Percentiles rank a stretch among this genome's conserved stretches.
phyloP scores from a whole-genome alignment of 768 basidiomycete species.

The Termitomyces sp. region DNA sequence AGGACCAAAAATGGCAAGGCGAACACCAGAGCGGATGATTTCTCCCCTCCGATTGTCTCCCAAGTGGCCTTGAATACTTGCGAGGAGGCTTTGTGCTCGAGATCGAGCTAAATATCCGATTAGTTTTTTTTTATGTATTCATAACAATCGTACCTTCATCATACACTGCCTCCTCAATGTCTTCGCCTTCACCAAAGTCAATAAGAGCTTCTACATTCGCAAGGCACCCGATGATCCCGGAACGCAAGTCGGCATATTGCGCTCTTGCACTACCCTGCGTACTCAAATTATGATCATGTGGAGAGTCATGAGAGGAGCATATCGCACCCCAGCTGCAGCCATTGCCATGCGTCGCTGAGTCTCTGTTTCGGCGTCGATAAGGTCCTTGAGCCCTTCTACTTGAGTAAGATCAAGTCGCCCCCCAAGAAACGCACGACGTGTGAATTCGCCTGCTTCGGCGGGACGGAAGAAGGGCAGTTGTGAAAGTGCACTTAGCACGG shows the following conservation, averaged over 20 bases:
- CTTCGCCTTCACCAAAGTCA: slow-evolving; percentile 91
- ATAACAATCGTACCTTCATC: slow-evolving; percentile 48
- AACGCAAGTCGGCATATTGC: slow-evolving; percentile 60
- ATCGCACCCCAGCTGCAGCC: slow-evolving; percentile 59
- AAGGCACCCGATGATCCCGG: slow-evolving; percentile 64
- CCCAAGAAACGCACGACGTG: slow-evolving; percentile 73
- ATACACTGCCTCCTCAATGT: slow-evolving; percentile 78
- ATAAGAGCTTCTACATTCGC: slow-evolving; percentile 85
- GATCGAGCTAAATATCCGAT: slow-evolving; percentile 39
- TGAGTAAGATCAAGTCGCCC: slow-evolving; percentile 85
- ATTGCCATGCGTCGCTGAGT: slow-evolving; percentile 72
- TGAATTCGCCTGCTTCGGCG: slow-evolving; percentile 87
- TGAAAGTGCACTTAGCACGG: slow-evolving; percentile 62
- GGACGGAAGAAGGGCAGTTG: slow-evolving; percentile 61
- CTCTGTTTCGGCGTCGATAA: slow-evolving; percentile 88
- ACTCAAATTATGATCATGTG: background rate
- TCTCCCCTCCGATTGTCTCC: slow-evolving; percentile 76
- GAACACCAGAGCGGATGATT: slow-evolving; percentile 76
- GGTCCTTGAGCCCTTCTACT: slow-evolving; percentile 82
- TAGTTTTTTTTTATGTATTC: background rate
- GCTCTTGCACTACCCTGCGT: slow-evolving; percentile 56
- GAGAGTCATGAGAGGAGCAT: background rate
- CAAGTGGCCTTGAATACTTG: slow-evolving; percentile 51
- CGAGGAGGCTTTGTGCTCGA: slow-evolving; percentile 44
- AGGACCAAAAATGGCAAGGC: slow-evolving; percentile 85